Evolutionary conservation across 345 rosid genomes (phyloP).

Genomic region (Bretschneidera sinensis): DNA sequence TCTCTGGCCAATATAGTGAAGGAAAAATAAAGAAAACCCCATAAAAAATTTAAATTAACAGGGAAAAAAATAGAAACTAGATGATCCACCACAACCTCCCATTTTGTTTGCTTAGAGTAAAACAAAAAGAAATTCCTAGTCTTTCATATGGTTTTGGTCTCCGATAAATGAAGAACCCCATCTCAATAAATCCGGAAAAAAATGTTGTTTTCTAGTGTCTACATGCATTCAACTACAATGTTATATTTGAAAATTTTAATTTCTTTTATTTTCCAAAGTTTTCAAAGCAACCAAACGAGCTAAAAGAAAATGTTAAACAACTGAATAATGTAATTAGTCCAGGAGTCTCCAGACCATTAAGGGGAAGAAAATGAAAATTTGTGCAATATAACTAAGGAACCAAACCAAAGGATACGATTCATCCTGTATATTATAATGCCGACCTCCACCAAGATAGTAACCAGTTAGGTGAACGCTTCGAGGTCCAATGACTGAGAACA

Average conservation of each 20-base stretch:
- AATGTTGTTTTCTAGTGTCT: not conserved
- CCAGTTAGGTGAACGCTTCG: constrained; percentile 67
- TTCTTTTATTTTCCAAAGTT: not conserved
- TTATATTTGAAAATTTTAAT: not conserved
- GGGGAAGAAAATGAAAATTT: not conserved
- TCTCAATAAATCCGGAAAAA: not conserved
- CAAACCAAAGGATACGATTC: constrained; percentile 56
- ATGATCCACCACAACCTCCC: not conserved
- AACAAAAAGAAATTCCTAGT: too few relatives aligned
- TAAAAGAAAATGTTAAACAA: too few relatives aligned
- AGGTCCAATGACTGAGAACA: constrained; percentile 72
- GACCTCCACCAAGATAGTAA: constrained; percentile 35
- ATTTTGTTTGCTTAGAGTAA: not conserved
- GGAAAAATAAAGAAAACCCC: not conserved
- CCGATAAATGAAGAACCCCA: not conserved
- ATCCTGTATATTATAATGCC: constrained; percentile 22
- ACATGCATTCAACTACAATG: not conserved
- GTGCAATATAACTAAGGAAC: not conserved
- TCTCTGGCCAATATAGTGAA: constrained; percentile 36
- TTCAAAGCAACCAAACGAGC: not conserved
- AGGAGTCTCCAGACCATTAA: not conserved
- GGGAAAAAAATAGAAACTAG: not conserved
- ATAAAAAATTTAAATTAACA: not conserved
- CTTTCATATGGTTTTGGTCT: too few relatives aligned
- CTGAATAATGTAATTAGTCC: not conserved